Evolutionary conservation across 192 early-diverging fungal genomes (phyloP).

Genomic region (Funneliformis geosporum): DNA sequence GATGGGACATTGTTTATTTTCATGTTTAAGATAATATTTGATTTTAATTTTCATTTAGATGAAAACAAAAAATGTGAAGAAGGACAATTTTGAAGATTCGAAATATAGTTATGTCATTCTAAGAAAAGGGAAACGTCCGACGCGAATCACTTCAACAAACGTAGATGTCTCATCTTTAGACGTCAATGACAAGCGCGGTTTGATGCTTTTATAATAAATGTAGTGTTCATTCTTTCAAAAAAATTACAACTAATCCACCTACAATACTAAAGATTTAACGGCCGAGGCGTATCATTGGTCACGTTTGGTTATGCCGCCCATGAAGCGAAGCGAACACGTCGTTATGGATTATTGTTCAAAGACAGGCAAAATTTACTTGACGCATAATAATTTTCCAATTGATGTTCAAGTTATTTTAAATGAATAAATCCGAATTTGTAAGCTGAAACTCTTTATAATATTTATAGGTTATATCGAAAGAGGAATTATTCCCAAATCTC

Average conservation of each 20-base stretch:
- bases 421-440: background rate
- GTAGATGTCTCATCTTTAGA: background rate
- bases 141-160: background rate
- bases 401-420: background rate
- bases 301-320: slow-evolving; percentile 69
- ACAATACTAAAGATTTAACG: slow-evolving; percentile 31
- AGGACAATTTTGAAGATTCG: slow-evolving; percentile 66
- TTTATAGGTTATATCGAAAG: slow-evolving; percentile 58
- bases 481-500: slow-evolving; percentile 67
- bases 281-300: slow-evolving; percentile 59
- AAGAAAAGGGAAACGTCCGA: slow-evolving; percentile 62
- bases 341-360: slow-evolving; percentile 67
- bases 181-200: background rate
- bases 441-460: background rate
- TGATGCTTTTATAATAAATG: background rate
- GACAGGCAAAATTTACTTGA: slow-evolving; percentile 35
- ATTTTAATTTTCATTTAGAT: slow-evolving; percentile 40
- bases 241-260: background rate
- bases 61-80: slow-evolving; percentile 64
- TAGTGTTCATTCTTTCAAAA: background rate
- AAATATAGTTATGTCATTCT: slow-evolving; percentile 81
- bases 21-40: background rate
- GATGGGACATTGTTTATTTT: too few relatives aligned
- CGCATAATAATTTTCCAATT: background rate
- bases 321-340: slow-evolving; percentile 79